phyloP scores from a whole-genome alignment of 2,329 filamentous ascomycete genomes.

The Fusarium duplospermum region DNA sequence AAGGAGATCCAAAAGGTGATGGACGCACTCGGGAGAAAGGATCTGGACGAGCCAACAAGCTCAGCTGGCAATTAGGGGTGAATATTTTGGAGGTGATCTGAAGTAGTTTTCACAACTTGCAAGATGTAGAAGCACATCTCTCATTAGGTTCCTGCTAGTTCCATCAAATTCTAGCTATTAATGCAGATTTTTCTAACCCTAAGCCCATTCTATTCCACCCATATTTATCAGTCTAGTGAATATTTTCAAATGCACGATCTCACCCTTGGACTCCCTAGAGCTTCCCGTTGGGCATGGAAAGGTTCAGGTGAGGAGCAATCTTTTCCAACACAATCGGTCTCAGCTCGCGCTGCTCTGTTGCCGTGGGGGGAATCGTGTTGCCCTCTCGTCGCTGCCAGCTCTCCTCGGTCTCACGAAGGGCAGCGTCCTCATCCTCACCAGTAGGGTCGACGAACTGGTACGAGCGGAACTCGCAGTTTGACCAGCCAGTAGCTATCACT shows the following conservation, averaged over 20 bases:
- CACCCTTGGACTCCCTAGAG: neutral
- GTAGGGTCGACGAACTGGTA: conserved; percentile 70
- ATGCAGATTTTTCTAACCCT: neutral
- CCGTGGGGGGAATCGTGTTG: conserved; percentile 53
- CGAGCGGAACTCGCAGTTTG: conserved; percentile 77
- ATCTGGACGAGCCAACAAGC: conserved; percentile 39
- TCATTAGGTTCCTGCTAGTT: neutral
- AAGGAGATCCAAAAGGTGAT: conserved; percentile 43
- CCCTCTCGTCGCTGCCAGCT: conserved; percentile 61
- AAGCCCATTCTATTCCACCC: neutral
- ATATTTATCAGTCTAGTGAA: neutral
- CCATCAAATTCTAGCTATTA: neutral
- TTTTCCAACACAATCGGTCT: conserved; percentile 51
- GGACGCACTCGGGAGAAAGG: conserved; percentile 43
- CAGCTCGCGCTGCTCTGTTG: conserved; percentile 60
- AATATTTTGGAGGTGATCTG: neutral
- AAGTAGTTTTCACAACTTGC: neutral
- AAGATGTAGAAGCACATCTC: neutral
- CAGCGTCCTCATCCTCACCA: conserved; percentile 61
- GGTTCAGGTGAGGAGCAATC: conserved; percentile 51
- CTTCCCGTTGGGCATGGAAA: conserved; percentile 18
- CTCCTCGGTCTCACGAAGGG: conserved; percentile 60
- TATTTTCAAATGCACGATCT: neutral
- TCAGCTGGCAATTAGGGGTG: neutral
- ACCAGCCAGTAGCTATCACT: conserved; percentile 74